Base-by-base conservation (phyloP, 108 stramenopile genomes). In the Discostella pseudostelligera region DNA sequence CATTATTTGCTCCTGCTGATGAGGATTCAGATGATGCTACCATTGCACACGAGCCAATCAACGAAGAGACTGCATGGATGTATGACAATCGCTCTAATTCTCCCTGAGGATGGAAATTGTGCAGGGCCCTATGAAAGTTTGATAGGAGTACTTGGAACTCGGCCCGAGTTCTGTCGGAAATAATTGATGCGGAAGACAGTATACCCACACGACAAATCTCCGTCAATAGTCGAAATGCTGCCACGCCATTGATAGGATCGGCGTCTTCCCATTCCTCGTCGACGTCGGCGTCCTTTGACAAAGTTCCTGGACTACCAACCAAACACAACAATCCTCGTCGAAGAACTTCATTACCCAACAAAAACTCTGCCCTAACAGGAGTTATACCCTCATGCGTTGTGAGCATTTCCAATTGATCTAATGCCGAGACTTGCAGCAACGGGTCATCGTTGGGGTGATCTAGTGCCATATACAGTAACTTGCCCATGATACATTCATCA, bases 171-270 rank as follows among this genome's bases (percentile, higher is more conserved):
- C 21, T 35, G 14, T 74, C 59, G 8, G 36, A 47, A 7, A 42
- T 59, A 0, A 36, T 42, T 26, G 29, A 47, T 51, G 50, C 14
- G 4, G 36, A 32, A 35, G 65, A 59, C 21, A 25, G 35, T 29
- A 74, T 45, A 2, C 73, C 73, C 35, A 74, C 73, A 28, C 60
- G 73, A 56, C 59, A 74, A 43, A 74, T 74, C 67, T 66, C 73
- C 13, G 73, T 61, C 22, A 74, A 22, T 12, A 74, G 42, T 4
- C 60, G 73, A 21, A 74, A 53, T 51, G 73, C 73, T 19, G 73
- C 65, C 22, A 39, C 48, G 19, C 73, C 73, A 56, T 74, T 74
- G 22, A 67, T 59, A 36, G 73, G 44, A 39, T 74, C 73, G 39
- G 61, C 42, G n/a, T 69, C 58, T 36, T 21, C 39, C 54, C 54